These are phyloP conservation scores for Huiozyma naganishii DNA, from an alignment of 805 yeast genomes.

Conservation along the genomic window DNA sequence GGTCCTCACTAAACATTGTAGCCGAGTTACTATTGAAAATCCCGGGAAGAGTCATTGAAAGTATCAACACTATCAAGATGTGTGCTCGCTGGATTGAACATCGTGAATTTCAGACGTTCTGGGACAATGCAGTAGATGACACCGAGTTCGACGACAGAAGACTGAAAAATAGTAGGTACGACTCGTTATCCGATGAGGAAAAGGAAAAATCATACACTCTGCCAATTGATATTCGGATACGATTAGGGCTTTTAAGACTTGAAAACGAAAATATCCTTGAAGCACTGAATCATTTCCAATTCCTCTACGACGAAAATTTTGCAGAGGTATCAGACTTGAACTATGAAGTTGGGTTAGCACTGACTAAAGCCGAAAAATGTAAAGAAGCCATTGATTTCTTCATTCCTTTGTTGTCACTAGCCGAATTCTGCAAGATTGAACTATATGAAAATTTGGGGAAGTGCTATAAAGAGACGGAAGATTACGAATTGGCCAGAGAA, in stretches of 20 bases:
- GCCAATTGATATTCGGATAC: conserved; percentile 81
- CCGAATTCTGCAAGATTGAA: conserved; percentile 41
- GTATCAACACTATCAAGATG: conserved; percentile 52
- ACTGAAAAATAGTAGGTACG: conserved; percentile 35
- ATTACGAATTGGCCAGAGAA: conserved; percentile 51
- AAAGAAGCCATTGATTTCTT: conserved; percentile 69
- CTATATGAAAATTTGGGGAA: conserved; percentile 48
- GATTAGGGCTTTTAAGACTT: conserved; percentile 66
- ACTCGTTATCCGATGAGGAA: conserved; percentile 28
- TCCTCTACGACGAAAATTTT: conserved; percentile 45
- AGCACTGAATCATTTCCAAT: conserved; percentile 59
- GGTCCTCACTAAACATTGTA: conserved; percentile 81
- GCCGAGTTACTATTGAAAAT: conserved; percentile 62
- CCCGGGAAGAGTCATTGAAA: conserved; percentile 45
- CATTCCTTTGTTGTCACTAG: conserved; percentile 43
- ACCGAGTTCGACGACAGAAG: conserved; percentile 76
- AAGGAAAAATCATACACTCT: conserved; percentile 36
- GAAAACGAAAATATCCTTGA: conserved; percentile 54
- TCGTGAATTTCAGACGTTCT: conserved; percentile 42
- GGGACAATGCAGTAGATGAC: conserved; percentile 48
- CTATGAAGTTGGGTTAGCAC: conserved; percentile 62
- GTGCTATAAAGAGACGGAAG: conserved; percentile 66
- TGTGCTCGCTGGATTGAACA: conserved; percentile 77
- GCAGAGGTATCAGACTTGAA: conserved; percentile 62
- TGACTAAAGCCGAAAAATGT: conserved; percentile 58